Evolutionary conservation across 345 rosid genomes (phyloP), one percentile per base, ranked within the genome.

Genomic region (Mangifera indica): DNA sequence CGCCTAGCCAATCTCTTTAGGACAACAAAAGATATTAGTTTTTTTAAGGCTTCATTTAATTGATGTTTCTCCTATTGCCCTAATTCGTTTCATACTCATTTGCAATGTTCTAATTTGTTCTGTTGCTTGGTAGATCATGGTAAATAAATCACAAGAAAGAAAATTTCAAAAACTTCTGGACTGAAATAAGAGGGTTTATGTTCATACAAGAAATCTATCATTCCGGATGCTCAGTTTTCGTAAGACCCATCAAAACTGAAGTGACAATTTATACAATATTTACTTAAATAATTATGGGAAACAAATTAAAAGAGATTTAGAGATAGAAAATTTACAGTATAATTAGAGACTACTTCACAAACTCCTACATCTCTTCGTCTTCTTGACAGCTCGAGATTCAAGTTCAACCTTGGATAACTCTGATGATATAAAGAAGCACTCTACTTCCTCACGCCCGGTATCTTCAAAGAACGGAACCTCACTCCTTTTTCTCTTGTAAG

Each of bases 351-450:
- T 37, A 37, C 24, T 54, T 83, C 80, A 84, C 3, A 73, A 71
- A 62, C 88, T 87, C 70, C 76, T 81, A 46, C 91, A 75, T 74
- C 90, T 84, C 63, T 14, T 49, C 8, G 1, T 6, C 53, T 78
- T 85, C 77, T 77, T 83, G 29, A 18, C 10, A 7, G 57, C 57
- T 18, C 29, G 56, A 72, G 79, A 75, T 37, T 37, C 42, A 49
- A 18, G 18, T 24, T 46, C 40, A 45, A 37, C 66, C 20, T 46
- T 12, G n/a, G 79, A 63, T 9, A 68, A 14, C 49, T 76, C 77
- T 42, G 82, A 77, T 72, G 82, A 81, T 70, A 52, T 48, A 72
- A 87, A 85, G 74, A 85, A 85, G 32, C 82, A 85, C 32, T 87
- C 91, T 69, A 87, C 74, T 80, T 87, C 87, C 13, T 85, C 85